Conservation (phyloP, 202 grass and related monocot species). For the Setaria italica region DNA sequence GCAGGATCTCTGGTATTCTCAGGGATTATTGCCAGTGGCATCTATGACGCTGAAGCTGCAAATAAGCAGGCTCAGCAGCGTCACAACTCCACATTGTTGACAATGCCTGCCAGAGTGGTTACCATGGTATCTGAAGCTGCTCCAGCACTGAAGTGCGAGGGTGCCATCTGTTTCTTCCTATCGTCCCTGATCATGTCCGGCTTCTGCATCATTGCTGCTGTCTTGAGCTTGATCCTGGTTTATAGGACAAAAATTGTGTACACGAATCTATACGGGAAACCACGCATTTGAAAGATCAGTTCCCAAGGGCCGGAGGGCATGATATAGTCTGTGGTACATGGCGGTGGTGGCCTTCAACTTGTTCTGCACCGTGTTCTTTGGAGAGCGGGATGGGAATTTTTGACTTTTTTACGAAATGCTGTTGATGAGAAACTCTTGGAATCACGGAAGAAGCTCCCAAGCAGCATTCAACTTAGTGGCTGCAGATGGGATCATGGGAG, state of each 20-base stretch:
- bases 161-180: conserved; percentile 82
- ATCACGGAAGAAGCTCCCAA: not conserved
- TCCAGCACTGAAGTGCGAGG: conserved; percentile 67
- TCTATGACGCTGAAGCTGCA: conserved; percentile 80
- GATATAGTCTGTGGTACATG: not conserved
- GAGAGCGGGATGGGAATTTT: conserved; percentile 13
- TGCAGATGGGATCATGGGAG: not conserved
- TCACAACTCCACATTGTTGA: conserved; percentile 39
- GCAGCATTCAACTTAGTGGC: too few relatives aligned
- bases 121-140: conserved; percentile 22
- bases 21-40: conserved; percentile 82
- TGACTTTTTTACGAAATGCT: not conserved
- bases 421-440: not conserved
- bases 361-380: not conserved
- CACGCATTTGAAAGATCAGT: conserved; percentile 52
- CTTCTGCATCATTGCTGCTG: conserved; percentile 72
- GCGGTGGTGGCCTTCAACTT: not conserved
- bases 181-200: conserved; percentile 88
- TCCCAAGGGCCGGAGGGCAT: not conserved
- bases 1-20: conserved; percentile 90
- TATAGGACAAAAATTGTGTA: conserved; percentile 79
- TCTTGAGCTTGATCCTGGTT: conserved; percentile 75
- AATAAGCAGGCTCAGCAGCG: conserved; percentile 62
- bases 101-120: conserved; percentile 34
- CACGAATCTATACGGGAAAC: conserved; percentile 60